These are phyloP conservation scores for Amaranthus palmeri DNA, from an alignment of 148 eudicot species.

Conservation along the genomic window DNA sequence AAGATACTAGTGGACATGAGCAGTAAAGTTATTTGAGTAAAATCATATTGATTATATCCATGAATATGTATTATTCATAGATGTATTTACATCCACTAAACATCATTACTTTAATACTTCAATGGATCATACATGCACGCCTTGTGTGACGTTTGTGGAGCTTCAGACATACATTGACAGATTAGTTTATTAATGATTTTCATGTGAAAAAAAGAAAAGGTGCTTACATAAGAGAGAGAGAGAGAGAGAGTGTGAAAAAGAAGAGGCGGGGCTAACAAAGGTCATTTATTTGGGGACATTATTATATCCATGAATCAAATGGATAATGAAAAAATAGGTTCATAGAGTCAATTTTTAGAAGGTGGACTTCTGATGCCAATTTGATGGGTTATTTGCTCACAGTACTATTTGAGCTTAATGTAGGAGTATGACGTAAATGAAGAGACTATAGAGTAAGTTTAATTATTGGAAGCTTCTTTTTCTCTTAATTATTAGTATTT, in stretches of 20 bases:
- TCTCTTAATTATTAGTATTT: constrained; percentile 5
- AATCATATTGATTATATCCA: constrained; percentile 30
- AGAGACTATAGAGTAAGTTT: neutral
- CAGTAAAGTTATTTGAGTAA: constrained; percentile 32
- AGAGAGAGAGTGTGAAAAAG: constrained; percentile 2
- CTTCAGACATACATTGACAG: constrained; percentile 27
- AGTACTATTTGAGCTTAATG: constrained; percentile 13
- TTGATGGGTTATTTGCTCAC: constrained; percentile 17
- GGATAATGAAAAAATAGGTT: constrained; percentile 37
- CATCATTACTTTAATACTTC: constrained; percentile 6
- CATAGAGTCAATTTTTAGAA: constrained; percentile 32
- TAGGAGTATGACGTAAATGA: constrained; percentile 17
- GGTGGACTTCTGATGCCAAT: constrained; percentile 32
- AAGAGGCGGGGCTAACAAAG: neutral
- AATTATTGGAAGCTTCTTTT: constrained; percentile 1
- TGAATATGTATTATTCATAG: constrained; percentile 17
- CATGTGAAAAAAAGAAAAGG: constrained; percentile 20
- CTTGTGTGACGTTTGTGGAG: constrained; percentile 24
- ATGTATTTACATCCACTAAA: constrained; percentile 22
- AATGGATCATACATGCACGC: constrained; percentile 31
- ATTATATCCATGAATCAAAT: constrained; percentile 22
- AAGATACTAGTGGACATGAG: constrained; percentile 38
- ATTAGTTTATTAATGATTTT: constrained; percentile 31
- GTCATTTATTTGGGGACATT: constrained; percentile 18
- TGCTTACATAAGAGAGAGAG: constrained; percentile 38